Percentiles rank a stretch among this genome's conserved stretches.
Conservation (phyloP, 768 basidiomycete species). For the Coprinellus micaceus region DNA sequence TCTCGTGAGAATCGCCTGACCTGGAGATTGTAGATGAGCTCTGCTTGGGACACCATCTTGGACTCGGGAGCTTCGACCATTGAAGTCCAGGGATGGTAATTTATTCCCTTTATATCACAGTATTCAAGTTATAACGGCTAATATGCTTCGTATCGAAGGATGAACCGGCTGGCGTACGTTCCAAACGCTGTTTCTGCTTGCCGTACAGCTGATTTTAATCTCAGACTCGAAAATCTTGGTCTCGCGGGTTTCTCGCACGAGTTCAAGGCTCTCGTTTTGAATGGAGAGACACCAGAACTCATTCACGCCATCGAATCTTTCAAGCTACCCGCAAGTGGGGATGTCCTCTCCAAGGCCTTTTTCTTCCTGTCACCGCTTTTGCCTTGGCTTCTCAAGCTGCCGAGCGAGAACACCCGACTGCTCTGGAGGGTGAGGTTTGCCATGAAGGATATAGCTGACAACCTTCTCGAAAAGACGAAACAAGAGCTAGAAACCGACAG, state of each 20-base stretch:
- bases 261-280: constrained; percentile 41
- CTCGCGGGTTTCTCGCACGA: constrained; percentile 59
- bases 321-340: constrained; percentile 19
- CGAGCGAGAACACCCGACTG: constrained; percentile 31
- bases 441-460: constrained; percentile 37
- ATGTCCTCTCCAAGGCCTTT: constrained; percentile 26
- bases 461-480: constrained; percentile 33
- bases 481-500: constrained; percentile 27
- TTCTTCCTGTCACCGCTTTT: constrained; percentile 35
- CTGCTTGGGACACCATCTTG: constrained; percentile 23
- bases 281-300: constrained; percentile 42
- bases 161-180: constrained; percentile 45
- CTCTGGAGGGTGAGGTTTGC: constrained; percentile 28
- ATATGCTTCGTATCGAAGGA: constrained; percentile 22
- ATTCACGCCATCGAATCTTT: constrained; percentile 39
- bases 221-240: constrained; percentile 49
- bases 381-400: constrained; percentile 33
- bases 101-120: not conserved
- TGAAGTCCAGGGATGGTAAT: constrained; percentile 47
- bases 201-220: no score
- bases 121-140: not conserved
- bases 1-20: constrained; percentile 3
- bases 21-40: constrained; percentile 28
- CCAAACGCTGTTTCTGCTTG: no score
- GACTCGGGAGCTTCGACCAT: constrained; percentile 33